phyloP scores from a whole-genome alignment of 768 basidiomycete species.

The Pleurotus ostreatus region DNA sequence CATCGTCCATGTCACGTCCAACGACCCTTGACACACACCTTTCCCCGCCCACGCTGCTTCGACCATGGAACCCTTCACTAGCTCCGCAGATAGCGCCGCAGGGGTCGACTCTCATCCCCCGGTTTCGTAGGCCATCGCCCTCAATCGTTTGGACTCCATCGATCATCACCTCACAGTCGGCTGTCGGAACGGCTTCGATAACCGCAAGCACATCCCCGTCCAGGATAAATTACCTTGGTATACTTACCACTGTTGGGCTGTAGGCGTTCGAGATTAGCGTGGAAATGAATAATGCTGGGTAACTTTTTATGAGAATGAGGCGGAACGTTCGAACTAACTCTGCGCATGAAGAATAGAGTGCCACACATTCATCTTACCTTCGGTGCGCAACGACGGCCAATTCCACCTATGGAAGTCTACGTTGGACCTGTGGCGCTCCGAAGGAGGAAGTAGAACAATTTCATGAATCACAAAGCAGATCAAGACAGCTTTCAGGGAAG shows the following conservation, averaged over 20 bases:
- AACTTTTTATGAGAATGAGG: conserved; percentile 6
- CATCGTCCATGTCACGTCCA: conserved; percentile 74
- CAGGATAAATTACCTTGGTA: no score
- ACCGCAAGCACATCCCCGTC: conserved; percentile 58
- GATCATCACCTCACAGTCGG: conserved; percentile 79
- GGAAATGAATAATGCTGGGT: conserved; percentile 92
- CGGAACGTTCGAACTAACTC: neutral
- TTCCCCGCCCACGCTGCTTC: conserved; percentile 23
- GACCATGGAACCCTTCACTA: conserved; percentile 12
- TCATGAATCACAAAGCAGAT: conserved; percentile 15
- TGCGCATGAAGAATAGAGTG: neutral
- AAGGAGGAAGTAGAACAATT: conserved; percentile 80
- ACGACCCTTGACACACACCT: conserved; percentile 58
- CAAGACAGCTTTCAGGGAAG: conserved; percentile 13
- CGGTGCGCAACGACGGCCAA: conserved; percentile 79
- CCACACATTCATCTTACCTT: conserved; percentile 72
- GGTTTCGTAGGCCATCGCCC: conserved; percentile 60
- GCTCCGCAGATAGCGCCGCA: conserved; percentile 11
- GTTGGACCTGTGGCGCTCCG: conserved; percentile 77
- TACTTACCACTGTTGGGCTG: neutral
- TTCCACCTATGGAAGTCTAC: conserved; percentile 85
- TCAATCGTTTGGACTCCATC: conserved; percentile 92
- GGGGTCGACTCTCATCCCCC: conserved; percentile 29
- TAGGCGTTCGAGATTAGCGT: conserved; percentile 53
- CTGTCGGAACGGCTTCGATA: conserved; percentile 83